Evolutionary conservation across 1,284 basidiomycete species (phyloP).

Genomic region (Ustilago bromivora): DNA sequence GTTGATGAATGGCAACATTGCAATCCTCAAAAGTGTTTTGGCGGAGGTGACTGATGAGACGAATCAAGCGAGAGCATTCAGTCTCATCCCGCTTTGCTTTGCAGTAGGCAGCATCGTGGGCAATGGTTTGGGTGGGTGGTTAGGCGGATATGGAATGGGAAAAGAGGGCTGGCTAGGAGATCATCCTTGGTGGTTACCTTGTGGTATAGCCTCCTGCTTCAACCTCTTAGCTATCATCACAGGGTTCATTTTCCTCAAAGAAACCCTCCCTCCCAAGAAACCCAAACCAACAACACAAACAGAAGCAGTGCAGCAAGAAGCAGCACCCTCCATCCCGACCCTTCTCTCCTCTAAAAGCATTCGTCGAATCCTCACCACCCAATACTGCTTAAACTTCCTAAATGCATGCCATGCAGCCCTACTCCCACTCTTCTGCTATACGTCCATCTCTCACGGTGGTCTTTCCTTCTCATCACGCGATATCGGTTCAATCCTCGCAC

Average conservation of each 20-base stretch:
- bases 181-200: constrained; percentile 70
- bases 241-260: constrained; percentile 68
- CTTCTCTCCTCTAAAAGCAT: constrained; percentile 24
- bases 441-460: constrained; percentile 42
- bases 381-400: constrained; percentile 52
- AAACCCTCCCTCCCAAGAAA: constrained; percentile 58
- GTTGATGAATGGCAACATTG: constrained; percentile 61
- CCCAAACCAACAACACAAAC: neutral
- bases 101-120: constrained; percentile 52
- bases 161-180: constrained; percentile 43
- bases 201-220: constrained; percentile 65
- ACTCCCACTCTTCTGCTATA: constrained; percentile 60
- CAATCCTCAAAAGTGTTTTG: constrained; percentile 50
- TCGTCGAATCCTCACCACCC: constrained; percentile 56
- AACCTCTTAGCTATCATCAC: constrained; percentile 63
- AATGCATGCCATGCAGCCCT: constrained; percentile 53
- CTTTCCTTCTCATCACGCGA: constrained; percentile 39
- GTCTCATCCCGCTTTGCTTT: constrained; percentile 57
- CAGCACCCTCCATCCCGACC: constrained; percentile 22
- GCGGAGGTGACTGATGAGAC: constrained; percentile 61
- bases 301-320: neutral
- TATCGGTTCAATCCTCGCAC: constrained; percentile 54
- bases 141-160: constrained; percentile 56
- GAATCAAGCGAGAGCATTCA: constrained; percentile 60
- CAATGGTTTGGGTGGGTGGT: constrained; percentile 61